phyloP scores from a whole-genome alignment of 1,284 basidiomycete genomes.

The Leccinum ponderosum region DNA sequence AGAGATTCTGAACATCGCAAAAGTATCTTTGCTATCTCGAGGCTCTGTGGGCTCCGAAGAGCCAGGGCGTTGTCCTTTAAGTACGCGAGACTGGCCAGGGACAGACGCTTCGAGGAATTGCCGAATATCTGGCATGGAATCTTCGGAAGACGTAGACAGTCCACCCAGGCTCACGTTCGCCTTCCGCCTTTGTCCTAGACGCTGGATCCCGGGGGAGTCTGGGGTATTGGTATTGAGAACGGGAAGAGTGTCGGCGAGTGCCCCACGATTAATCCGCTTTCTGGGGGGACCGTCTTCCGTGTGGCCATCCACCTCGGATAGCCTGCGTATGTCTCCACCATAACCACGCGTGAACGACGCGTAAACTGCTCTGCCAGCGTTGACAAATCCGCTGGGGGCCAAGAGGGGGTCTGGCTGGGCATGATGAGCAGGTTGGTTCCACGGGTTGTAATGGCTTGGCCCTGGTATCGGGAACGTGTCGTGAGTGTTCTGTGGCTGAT shows the following conservation, averaged over 20 bases:
- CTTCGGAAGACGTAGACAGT: conserved; percentile 60
- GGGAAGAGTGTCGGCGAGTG: conserved; percentile 36
- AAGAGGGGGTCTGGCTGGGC: conserved; percentile 54
- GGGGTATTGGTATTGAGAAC: conserved; percentile 31
- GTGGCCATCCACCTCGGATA: conserved; percentile 39
- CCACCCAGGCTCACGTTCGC: conserved; percentile 38
- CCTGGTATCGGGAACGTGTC: conserved; percentile 47
- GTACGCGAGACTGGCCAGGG: conserved; percentile 47
- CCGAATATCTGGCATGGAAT: conserved; percentile 53
- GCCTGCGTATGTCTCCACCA: conserved; percentile 34
- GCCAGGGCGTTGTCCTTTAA: conserved; percentile 45
- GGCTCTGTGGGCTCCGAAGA: conserved; percentile 30
- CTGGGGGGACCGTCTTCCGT: conserved; percentile 62
- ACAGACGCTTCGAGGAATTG: conserved; percentile 43
- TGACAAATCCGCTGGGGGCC: conserved; percentile 59
- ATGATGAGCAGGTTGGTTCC: conserved; percentile 38
- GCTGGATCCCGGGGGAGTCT: conserved; percentile 57
- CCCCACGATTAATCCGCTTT: conserved; percentile 63
- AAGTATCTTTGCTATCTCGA: conserved; percentile 41
- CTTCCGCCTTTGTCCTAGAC: conserved; percentile 50
- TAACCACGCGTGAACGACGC: conserved; percentile 51
- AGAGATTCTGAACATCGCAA: conserved; percentile 59
- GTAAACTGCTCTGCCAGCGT: conserved; percentile 42
- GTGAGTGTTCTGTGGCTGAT: conserved; percentile 34
- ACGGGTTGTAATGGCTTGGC: conserved; percentile 37